Evolutionary conservation across 148 eudicot species (phyloP).

Genomic region (Rhododendron henanense): DNA sequence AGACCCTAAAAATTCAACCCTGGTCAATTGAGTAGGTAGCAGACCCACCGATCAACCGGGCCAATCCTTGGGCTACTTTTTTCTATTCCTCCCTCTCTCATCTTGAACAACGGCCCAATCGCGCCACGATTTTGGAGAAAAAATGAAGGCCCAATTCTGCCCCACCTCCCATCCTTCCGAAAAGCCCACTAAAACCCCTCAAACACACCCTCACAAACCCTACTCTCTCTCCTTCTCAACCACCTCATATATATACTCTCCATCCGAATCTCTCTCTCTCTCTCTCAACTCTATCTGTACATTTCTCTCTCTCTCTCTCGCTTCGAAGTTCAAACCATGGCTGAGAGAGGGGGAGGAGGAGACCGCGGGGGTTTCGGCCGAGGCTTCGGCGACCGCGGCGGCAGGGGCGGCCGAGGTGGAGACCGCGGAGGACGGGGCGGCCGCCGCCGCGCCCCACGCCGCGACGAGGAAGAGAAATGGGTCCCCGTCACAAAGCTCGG

Average conservation of each 20-base stretch:
- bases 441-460: conserved; percentile 52
- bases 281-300: neutral
- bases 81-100: too few relatives aligned
- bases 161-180: neutral
- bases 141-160: neutral
- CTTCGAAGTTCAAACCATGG: neutral
- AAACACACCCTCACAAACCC: neutral
- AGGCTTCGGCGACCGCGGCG: conserved; percentile 28
- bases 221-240: neutral
- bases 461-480: conserved; percentile 65
- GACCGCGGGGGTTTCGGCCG: conserved; percentile 51
- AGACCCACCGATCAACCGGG: too few relatives aligned
- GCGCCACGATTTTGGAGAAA: neutral
- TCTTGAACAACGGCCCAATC: neutral
- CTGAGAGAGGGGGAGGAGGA: conserved; percentile 20
- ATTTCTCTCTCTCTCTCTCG: neutral
- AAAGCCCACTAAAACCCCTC: neutral
- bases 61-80: too few relatives aligned
- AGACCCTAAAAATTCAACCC: too few relatives aligned
- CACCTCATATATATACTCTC: neutral
- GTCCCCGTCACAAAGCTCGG: conserved; percentile 77
- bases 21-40: too few relatives aligned
- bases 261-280: neutral
- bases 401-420: conserved; percentile 41
- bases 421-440: conserved; percentile 61